phyloP scores from a whole-genome alignment of 176 grass and related monocot species.

The Oryza nivara region DNA sequence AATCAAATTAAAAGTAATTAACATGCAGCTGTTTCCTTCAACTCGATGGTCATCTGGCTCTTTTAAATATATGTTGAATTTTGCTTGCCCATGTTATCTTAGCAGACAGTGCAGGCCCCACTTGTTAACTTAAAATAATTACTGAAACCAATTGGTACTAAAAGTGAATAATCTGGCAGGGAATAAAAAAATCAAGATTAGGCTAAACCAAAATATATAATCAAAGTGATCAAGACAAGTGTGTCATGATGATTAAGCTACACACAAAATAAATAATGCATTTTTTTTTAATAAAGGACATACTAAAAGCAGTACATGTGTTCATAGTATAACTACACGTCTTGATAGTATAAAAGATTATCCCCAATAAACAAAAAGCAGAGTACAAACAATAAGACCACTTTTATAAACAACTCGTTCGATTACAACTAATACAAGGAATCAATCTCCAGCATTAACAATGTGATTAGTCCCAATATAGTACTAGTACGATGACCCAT shows the following conservation, averaged over 20 bases:
- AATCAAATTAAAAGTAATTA: background rate
- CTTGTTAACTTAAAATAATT: background rate
- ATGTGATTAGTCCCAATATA: conserved; percentile 26
- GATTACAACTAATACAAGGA: conserved; percentile 63
- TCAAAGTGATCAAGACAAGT: background rate
- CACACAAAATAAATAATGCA: background rate
- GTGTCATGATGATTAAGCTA: conserved; percentile 15
- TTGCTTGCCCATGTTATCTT: background rate
- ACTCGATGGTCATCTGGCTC: background rate
- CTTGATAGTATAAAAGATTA: conserved; percentile 36
- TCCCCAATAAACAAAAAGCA: conserved; percentile 28
- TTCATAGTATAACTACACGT: background rate
- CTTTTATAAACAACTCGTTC: conserved; percentile 44
- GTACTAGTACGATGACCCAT: conserved; percentile 14
- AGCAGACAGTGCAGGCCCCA: background rate
- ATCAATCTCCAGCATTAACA: conserved; percentile 47
- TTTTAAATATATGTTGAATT: background rate
- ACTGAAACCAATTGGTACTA: background rate
- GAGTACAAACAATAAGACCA: conserved; percentile 27
- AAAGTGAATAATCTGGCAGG: conserved; percentile 4
- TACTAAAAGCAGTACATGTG: conserved; percentile 45
- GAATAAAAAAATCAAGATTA: background rate
- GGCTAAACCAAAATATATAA: background rate
- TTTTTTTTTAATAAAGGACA: background rate
- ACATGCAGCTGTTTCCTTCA: background rate